These are phyloP conservation scores for Musa balbisiana DNA, from an alignment of 202 grass and related monocot genomes.

Conservation along the genomic window DNA sequence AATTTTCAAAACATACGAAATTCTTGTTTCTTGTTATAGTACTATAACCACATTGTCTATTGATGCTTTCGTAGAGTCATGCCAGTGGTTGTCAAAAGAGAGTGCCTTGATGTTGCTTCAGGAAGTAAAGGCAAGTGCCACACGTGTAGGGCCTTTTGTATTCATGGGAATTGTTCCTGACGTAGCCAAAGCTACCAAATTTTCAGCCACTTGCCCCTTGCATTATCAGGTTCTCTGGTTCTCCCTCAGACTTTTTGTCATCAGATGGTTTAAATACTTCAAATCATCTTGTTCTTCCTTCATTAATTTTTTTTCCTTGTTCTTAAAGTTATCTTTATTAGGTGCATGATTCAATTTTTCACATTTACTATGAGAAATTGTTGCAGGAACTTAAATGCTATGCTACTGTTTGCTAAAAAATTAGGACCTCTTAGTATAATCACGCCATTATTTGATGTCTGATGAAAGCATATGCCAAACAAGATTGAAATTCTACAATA, in stretches of 20 bases:
- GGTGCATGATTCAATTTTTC: not conserved
- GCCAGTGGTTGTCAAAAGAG: constrained; percentile 62
- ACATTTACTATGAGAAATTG: no score
- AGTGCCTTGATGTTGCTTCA: constrained; percentile 38
- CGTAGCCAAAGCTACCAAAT: constrained; percentile 25
- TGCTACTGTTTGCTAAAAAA: no score
- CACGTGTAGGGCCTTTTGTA: constrained; percentile 50
- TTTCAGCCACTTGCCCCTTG: constrained; percentile 16
- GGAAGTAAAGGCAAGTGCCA: constrained; percentile 27
- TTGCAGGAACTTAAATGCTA: no score
- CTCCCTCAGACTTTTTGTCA: not conserved
- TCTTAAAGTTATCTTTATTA: not conserved
- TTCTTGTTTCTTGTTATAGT: not conserved
- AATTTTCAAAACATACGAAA: not conserved
- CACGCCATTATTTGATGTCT: no score
- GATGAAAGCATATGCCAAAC: not conserved
- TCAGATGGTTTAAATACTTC: not conserved
- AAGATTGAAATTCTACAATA: not conserved
- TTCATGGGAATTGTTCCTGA: constrained; percentile 42
- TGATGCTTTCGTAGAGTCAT: constrained; percentile 40
- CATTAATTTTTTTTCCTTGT: not conserved
- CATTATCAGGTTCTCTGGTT: constrained; percentile 45
- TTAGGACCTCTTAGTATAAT: no score
- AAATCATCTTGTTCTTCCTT: not conserved
- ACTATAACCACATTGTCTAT: not conserved